Conservation (phyloP, 129 eudicot genomes). For the Helianthus tuberosus region DNA sequence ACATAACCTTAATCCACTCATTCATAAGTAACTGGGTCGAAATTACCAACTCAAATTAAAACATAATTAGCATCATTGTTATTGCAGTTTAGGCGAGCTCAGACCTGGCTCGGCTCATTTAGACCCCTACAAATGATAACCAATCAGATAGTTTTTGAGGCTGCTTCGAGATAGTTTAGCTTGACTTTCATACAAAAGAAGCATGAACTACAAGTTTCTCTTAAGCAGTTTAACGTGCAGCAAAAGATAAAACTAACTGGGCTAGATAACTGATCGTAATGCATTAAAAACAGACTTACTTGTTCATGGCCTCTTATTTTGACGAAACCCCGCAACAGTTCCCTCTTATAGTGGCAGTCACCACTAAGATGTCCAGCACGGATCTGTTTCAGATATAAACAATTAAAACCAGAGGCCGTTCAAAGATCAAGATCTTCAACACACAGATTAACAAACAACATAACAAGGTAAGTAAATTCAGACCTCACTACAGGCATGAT, state of each 20-base stretch:
- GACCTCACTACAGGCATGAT: constrained; percentile 99
- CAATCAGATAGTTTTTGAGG: neutral
- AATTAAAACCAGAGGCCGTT: neutral
- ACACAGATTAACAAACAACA: neutral
- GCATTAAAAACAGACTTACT: constrained; percentile 44
- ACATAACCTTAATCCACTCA: neutral
- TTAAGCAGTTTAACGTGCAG: neutral
- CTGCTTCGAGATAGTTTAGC: neutral
- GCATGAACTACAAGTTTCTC: neutral
- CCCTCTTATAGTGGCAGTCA: constrained; percentile 92
- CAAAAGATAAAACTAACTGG: neutral
- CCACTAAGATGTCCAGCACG: constrained; percentile 98
- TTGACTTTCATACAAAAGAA: neutral
- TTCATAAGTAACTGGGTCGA: neutral
- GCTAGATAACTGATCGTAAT: neutral
- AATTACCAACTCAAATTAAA: neutral
- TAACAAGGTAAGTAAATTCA: constrained; percentile 3
- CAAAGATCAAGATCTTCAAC: constrained; percentile 18
- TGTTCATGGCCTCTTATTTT: constrained; percentile 90
- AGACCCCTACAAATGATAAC: neutral
- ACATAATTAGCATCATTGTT: neutral
- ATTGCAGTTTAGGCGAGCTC: neutral
- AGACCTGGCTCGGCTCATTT: too few relatives aligned
- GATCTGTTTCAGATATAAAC: constrained; percentile 50
- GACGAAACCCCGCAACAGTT: constrained; percentile 67